Conservation (phyloP, 495 filamentous ascomycete species). For the Astrothelium macrocarpum region DNA sequence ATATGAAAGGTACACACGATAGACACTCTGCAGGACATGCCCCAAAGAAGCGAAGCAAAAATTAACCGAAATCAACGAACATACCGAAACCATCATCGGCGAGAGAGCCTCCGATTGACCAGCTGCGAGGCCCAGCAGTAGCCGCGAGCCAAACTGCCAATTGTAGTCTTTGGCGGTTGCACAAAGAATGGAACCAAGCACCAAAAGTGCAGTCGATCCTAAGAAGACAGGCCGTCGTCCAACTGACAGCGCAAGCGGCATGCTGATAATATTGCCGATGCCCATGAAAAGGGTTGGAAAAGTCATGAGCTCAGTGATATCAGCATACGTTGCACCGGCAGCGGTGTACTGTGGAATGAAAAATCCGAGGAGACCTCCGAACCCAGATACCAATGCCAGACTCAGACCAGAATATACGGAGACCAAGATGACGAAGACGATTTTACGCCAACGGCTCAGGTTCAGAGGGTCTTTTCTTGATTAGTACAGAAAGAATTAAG, state of each 20-base stretch:
- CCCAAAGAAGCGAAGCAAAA: too few species aligned
- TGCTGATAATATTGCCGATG: slow-evolving; percentile 35
- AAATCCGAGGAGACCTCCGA: slow-evolving; percentile 8
- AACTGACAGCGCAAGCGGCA: slow-evolving; percentile 35
- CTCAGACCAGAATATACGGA: slow-evolving; percentile 7
- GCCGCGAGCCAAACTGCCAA: slow-evolving; percentile 23
- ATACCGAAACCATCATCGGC: slow-evolving; percentile 36
- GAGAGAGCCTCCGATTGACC: slow-evolving; percentile 32
- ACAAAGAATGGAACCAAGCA: slow-evolving; percentile 9
- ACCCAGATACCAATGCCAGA: slow-evolving; percentile 5
- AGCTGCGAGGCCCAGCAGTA: slow-evolving; percentile 29
- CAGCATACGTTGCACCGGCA: slow-evolving; percentile 1
- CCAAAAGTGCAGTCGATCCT: slow-evolving; percentile 23
- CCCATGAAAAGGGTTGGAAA: slow-evolving; percentile 33
- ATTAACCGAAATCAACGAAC: too few species aligned
- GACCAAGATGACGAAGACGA: slow-evolving; percentile 12
- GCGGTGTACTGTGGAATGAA: slow-evolving; percentile 7
- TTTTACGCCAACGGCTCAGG: slow-evolving; percentile 11
- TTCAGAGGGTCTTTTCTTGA: slow-evolving; percentile 12
- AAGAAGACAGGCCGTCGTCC: slow-evolving; percentile 35
- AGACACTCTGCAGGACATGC: too few species aligned
- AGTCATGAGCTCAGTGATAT: slow-evolving; percentile 27
- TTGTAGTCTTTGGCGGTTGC: slow-evolving; percentile 11
- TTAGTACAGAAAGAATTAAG: not conserved
- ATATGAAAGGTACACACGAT: slow-evolving; percentile 17